These are phyloP conservation scores for Rhynchosporium agropyri DNA, from an alignment of 2,329 filamentous ascomycete species.

Conservation along the genomic window DNA sequence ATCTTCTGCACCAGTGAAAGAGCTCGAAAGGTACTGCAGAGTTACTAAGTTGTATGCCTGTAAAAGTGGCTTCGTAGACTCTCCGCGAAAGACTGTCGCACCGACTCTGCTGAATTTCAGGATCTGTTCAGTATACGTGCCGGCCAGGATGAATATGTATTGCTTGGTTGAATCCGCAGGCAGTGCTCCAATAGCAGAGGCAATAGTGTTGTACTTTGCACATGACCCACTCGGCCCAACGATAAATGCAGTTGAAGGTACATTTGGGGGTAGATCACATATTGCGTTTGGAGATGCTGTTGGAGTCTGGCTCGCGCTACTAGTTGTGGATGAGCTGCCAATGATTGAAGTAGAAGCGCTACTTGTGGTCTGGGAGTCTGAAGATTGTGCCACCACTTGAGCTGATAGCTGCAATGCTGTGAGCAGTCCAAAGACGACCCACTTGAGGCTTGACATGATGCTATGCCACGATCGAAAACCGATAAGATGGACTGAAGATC, in stretches of 20 bases:
- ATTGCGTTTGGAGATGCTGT: slow-evolving; percentile 20
- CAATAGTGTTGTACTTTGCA: slow-evolving; percentile 47
- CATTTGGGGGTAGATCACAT: slow-evolving; percentile 12
- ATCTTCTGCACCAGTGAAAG: slow-evolving; percentile 12
- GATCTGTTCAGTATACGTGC: slow-evolving; percentile 19
- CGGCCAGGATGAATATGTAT: slow-evolving; percentile 17
- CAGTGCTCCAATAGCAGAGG: slow-evolving; percentile 44
- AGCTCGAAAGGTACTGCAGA: slow-evolving; percentile 14
- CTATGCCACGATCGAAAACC: background rate
- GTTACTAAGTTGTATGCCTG: slow-evolving; percentile 16
- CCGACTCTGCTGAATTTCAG: slow-evolving; percentile 14
- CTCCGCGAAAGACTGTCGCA: slow-evolving; percentile 20
- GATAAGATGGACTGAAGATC: background rate
- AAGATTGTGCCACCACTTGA: background rate
- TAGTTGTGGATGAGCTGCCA: background rate
- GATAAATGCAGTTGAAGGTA: slow-evolving; percentile 28
- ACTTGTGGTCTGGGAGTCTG: slow-evolving; percentile 4
- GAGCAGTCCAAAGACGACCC: slow-evolving; percentile 4
- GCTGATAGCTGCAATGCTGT: slow-evolving; percentile 1
- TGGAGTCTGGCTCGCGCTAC: slow-evolving; percentile 9
- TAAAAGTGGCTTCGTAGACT: slow-evolving; percentile 12
- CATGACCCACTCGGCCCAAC: slow-evolving; percentile 44
- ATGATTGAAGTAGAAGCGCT: background rate
- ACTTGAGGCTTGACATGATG: slow-evolving; percentile 6
- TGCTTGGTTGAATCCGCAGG: slow-evolving; percentile 34